These are phyloP conservation scores for Cylindrotheca closterium DNA, from an alignment of 108 stramenopile genomes.

Conservation along the genomic window DNA sequence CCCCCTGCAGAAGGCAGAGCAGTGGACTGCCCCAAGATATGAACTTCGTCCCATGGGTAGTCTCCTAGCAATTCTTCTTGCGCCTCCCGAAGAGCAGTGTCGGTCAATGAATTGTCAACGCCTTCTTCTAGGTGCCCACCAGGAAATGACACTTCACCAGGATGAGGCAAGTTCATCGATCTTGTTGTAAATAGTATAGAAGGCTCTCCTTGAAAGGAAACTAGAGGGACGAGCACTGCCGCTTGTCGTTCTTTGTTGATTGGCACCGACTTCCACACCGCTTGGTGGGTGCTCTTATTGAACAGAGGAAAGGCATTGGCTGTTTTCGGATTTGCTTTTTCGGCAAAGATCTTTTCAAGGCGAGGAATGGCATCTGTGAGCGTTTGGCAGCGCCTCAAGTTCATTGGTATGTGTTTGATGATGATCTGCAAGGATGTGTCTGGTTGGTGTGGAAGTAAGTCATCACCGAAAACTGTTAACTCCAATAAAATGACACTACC, in stretches of 20 bases:
- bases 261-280: conserved; percentile 21
- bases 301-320: conserved; percentile 25
- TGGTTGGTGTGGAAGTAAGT: too few relatives aligned
- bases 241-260: conserved; percentile 43
- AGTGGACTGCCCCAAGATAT: conserved; percentile 58
- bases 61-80: conserved; percentile 60
- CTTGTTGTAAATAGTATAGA: conserved; percentile 87
- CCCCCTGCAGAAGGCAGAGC: conserved; percentile 60
- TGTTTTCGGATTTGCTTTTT: neutral
- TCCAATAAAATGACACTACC: too few relatives aligned
- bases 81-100: conserved; percentile 74
- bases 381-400: neutral
- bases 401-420: neutral
- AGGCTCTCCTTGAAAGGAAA: conserved; percentile 67
- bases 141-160: conserved; percentile 79
- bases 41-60: conserved; percentile 26
- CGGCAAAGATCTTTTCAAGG: conserved; percentile 14
- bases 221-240: conserved; percentile 80
- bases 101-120: conserved; percentile 34
- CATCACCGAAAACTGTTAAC: too few relatives aligned
- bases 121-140: conserved; percentile 75
- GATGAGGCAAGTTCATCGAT: conserved; percentile 69
- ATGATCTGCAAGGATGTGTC: too few relatives aligned
- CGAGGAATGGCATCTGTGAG: conserved; percentile 16
- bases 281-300: conserved; percentile 2